These are phyloP conservation scores for Lepiota subincarnata DNA, from an alignment of 768 basidiomycete genomes.

Conservation along the genomic window DNA sequence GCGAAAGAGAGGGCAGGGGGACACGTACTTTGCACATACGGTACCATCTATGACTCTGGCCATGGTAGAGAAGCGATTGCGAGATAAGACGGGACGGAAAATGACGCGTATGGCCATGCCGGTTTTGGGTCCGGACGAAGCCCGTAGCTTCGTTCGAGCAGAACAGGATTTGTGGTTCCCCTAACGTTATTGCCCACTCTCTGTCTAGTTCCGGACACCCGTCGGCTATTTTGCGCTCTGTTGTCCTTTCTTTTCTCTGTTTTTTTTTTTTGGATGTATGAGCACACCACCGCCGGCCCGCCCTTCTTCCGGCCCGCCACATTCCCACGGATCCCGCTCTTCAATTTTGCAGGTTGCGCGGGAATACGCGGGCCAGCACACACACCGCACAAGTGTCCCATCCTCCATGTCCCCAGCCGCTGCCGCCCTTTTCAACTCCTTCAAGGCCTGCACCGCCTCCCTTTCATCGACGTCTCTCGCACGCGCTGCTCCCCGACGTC, in stretches of 20 bases:
- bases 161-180: neutral
- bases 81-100: constrained; percentile 31
- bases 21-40: constrained; percentile 74
- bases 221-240: too few relatives aligned
- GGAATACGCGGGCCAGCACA: constrained; percentile 2
- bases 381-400: constrained; percentile 2
- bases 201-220: too few relatives aligned
- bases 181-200: neutral
- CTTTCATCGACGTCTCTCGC: constrained; percentile 40
- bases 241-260: neutral
- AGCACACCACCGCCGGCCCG: neutral
- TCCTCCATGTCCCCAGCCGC: constrained; percentile 17
- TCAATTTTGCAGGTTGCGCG: constrained; percentile 8
- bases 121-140: constrained; percentile 13
- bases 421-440: constrained; percentile 41
- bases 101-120: constrained; percentile 16
- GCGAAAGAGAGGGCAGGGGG: neutral
- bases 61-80: constrained; percentile 35
- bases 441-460: constrained; percentile 60
- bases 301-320: neutral
- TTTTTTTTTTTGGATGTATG: neutral
- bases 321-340: constrained; percentile 7
- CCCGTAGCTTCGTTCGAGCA: constrained; percentile 12
- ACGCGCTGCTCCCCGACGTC: constrained; percentile 30
- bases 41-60: constrained; percentile 76